Evolutionary conservation across 164 flowering plant species (phyloP).

Genomic region (Vitis vinifera): DNA sequence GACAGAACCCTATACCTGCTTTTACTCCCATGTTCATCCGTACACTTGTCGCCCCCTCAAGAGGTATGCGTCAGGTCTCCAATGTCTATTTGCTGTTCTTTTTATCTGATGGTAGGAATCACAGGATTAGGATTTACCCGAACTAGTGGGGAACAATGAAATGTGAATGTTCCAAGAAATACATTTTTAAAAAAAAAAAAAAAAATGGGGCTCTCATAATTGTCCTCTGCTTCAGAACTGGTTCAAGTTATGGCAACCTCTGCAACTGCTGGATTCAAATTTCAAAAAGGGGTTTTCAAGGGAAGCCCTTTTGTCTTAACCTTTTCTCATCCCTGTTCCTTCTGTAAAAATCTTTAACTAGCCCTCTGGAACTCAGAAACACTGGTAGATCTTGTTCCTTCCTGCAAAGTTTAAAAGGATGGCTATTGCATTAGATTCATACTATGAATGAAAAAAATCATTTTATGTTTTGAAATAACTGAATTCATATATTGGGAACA

Average conservation of each 20-base stretch:
- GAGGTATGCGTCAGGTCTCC: background rate
- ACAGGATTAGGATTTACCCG: background rate
- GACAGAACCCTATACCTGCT: conserved; percentile 12
- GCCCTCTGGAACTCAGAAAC: no score
- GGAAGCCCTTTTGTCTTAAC: no score
- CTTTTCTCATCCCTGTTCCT: no score
- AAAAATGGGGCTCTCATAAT: background rate
- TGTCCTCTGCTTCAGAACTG: background rate
- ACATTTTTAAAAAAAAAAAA: background rate
- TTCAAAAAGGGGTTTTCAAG: background rate
- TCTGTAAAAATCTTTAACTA: no score
- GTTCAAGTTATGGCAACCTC: background rate
- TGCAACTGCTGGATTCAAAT: background rate
- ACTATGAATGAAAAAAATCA: no score
- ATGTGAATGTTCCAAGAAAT: background rate
- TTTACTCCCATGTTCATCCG: background rate
- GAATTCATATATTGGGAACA: no score
- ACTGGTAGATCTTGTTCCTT: no score
- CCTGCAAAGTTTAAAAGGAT: no score
- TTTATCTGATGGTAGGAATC: background rate
- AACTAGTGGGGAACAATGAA: background rate
- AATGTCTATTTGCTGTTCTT: background rate
- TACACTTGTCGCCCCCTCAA: conserved; percentile 10
- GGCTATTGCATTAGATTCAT: no score
- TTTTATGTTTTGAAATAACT: no score